A percentile compares a stretch with the other conserved stretches of the same genome.
Conservation (phyloP, 352 stramenopile genomes). For the Phytophthora pini region DNA sequence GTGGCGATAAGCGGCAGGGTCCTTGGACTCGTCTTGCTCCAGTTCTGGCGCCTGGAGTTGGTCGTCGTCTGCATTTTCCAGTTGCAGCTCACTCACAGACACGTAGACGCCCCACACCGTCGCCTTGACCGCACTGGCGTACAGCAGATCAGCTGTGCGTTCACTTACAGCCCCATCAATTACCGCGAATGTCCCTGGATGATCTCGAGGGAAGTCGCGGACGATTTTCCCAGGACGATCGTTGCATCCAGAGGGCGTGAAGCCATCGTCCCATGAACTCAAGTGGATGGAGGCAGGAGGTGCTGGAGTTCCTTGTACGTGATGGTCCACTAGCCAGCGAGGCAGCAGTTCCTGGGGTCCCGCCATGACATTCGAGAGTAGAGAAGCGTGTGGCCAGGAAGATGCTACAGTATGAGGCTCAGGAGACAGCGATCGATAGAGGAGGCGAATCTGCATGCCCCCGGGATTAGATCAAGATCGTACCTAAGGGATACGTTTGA, state of each 20-base stretch:
- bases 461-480: no score
- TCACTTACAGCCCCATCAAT: constrained; percentile 58
- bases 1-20: constrained; percentile 43
- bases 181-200: constrained; percentile 37
- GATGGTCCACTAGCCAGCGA: constrained; percentile 33
- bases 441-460: not conserved
- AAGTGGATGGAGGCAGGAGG: constrained; percentile 34
- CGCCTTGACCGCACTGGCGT: constrained; percentile 58
- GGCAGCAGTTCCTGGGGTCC: constrained; percentile 36
- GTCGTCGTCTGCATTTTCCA: constrained; percentile 6
- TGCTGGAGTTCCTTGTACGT: constrained; percentile 16
- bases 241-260: constrained; percentile 65
- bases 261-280: constrained; percentile 61
- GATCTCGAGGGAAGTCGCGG: constrained; percentile 47
- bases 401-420: not conserved
- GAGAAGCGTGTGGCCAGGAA: not conserved
- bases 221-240: constrained; percentile 51
- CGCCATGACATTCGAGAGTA: constrained; percentile 23
- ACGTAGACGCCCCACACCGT: constrained; percentile 81
- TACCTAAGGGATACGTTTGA: no score
- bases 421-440: not conserved
- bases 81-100: constrained; percentile 31
- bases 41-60: constrained; percentile 4
- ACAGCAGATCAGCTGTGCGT: constrained; percentile 56
- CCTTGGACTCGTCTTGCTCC: constrained; percentile 19